Evolutionary conservation across 345 rosid species (phyloP).

Genomic region (Eucalyptus caleyi): DNA sequence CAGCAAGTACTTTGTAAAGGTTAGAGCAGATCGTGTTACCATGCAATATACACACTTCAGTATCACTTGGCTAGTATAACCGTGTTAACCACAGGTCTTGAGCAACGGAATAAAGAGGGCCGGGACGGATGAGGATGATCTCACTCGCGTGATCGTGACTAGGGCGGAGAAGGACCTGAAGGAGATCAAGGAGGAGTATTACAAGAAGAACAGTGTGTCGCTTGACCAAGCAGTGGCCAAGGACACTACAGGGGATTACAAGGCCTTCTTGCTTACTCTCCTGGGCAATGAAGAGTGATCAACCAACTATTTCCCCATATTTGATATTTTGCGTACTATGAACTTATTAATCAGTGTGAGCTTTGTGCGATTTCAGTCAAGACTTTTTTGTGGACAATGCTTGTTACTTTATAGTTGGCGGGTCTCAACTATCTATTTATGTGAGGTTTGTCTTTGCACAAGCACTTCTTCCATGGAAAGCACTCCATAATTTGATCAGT

Average conservation of each 20-base stretch:
- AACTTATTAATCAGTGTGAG: not conserved
- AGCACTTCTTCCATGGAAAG: not conserved
- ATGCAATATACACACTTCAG: not conserved
- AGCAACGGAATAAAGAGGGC: slow-evolving; percentile 46
- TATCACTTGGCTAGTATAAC: not conserved
- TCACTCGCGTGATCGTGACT: slow-evolving; percentile 67
- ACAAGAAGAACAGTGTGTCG: slow-evolving; percentile 41
- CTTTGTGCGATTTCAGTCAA: not conserved
- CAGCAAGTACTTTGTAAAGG: slow-evolving; percentile 50
- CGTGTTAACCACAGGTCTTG: slow-evolving; percentile 17
- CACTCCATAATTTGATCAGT: not conserved
- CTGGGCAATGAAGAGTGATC: slow-evolving; percentile 26
- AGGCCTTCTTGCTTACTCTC: slow-evolving; percentile 42
- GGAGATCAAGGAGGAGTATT: slow-evolving; percentile 37
- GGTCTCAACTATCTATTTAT: not conserved
- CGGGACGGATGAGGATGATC: slow-evolving; percentile 82
- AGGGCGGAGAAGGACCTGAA: slow-evolving; percentile 56
- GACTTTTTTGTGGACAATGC: not conserved
- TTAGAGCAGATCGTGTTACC: not conserved
- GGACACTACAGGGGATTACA: slow-evolving; percentile 46
- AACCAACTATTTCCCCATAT: not conserved
- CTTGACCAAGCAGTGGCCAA: slow-evolving; percentile 42
- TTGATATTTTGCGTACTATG: not conserved
- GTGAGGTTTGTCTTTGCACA: not conserved
- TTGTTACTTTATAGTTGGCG: not conserved